phyloP scores from a whole-genome alignment of 1,284 basidiomycete species.

The Cryptococcus deneoformans region DNA sequence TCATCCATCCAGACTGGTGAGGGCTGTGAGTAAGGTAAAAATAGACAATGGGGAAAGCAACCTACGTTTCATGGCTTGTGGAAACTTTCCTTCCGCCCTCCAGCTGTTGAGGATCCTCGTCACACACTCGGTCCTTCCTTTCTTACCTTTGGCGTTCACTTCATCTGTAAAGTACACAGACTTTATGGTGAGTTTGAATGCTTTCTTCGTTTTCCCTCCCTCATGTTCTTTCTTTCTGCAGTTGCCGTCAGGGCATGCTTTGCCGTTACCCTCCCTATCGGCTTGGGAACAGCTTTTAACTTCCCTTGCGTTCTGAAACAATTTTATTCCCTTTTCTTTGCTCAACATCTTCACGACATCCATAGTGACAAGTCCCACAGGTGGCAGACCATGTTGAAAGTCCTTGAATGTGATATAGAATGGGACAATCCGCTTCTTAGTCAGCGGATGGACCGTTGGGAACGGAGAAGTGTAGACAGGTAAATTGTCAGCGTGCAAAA shows the following conservation, averaged over 20 bases:
- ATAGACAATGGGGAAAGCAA: not conserved
- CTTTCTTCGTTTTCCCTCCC: too few relatives aligned
- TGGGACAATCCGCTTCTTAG: slow-evolving; percentile 15
- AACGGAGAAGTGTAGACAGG: slow-evolving; percentile 21
- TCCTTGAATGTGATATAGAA: slow-evolving; percentile 27
- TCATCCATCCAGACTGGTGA: slow-evolving; percentile 71
- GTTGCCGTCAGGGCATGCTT: not conserved
- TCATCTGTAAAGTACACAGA: slow-evolving; percentile 7
- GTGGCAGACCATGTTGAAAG: slow-evolving; percentile 12
- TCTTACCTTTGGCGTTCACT: slow-evolving; percentile 4
- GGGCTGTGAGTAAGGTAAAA: not conserved
- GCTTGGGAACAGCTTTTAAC: not conserved
- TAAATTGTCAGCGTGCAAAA: slow-evolving; percentile 66
- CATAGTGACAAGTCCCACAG: slow-evolving; percentile 20
- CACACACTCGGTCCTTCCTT: slow-evolving; percentile 17
- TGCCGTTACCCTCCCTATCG: too few relatives aligned
- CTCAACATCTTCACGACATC: slow-evolving; percentile 14
- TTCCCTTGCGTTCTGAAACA: not conserved
- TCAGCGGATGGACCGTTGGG: slow-evolving; percentile 21
- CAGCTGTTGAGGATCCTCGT: slow-evolving; percentile 34
- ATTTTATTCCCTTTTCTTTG: slow-evolving; percentile 1
- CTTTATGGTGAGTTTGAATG: too few relatives aligned
- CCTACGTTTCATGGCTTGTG: slow-evolving; percentile 40
- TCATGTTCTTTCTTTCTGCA: not conserved
- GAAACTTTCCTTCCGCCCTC: slow-evolving; percentile 39